Evolutionary conservation across 208 protist species (phyloP).

Genomic region (Balamuthia mandrillaris): DNA sequence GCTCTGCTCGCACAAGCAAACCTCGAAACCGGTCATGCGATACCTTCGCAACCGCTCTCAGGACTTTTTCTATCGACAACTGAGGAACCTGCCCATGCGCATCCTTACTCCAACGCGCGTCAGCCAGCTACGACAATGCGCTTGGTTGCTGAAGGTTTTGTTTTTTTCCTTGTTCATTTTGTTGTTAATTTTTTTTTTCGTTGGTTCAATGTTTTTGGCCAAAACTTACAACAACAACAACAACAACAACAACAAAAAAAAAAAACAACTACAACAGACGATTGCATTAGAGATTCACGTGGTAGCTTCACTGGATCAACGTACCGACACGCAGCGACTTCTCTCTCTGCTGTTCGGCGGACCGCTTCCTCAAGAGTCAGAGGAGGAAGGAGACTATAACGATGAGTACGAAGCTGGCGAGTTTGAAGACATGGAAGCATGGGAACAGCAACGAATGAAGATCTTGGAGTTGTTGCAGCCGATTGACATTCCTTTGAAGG

Average conservation of each 20-base stretch:
- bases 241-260: no score
- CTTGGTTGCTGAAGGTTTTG: slow-evolving; percentile 1
- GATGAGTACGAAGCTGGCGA: no score
- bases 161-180: not conserved
- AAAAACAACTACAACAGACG: no score
- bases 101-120: not conserved
- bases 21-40: not conserved
- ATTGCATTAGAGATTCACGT: not conserved
- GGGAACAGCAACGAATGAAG: no score
- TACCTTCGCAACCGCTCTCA: not conserved
- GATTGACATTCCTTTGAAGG: no score
- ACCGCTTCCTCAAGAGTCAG: no score
- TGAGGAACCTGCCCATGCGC: not conserved
- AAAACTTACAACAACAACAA: no score
- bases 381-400: no score
- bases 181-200: no score
- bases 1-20: not conserved
- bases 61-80: slow-evolving; percentile 10
- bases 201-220: no score
- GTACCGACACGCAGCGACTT: not conserved
- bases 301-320: not conserved
- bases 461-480: no score
- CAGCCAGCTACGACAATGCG: not conserved
- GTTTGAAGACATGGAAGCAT: no score
- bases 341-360: not conserved